Percentiles rank a stretch among this genome's conserved stretches.
Conservation (phyloP, 2,329 filamentous ascomycete species). For the Aspergillus udagawae region DNA sequence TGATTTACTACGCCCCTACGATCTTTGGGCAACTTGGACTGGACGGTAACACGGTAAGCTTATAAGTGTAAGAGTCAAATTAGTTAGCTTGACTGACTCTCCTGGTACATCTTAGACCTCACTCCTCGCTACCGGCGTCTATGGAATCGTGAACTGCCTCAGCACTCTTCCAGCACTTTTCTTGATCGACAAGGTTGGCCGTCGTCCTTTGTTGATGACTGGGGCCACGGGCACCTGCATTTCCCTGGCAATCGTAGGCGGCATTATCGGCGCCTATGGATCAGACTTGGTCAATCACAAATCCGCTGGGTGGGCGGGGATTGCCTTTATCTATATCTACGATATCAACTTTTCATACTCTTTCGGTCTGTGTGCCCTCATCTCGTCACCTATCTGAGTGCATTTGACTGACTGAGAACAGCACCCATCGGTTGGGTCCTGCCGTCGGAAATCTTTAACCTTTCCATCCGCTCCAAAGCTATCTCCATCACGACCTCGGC, state of each 20-base stretch:
- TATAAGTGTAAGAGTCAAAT: neutral
- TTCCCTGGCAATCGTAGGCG: slow-evolving; percentile 33
- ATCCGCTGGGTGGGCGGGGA: slow-evolving; percentile 33
- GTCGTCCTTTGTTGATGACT: slow-evolving; percentile 31
- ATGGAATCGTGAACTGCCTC: slow-evolving; percentile 38
- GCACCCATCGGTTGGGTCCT: slow-evolving; percentile 38
- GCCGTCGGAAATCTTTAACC: slow-evolving; percentile 38
- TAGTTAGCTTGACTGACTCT: neutral
- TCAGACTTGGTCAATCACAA: slow-evolving; percentile 23
- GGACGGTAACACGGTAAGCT: slow-evolving; percentile 26
- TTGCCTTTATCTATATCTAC: slow-evolving; percentile 38
- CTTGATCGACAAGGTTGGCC: slow-evolving; percentile 33
- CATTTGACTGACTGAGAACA: slow-evolving; percentile 9
- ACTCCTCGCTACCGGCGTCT: slow-evolving; percentile 35
- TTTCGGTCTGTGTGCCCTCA: slow-evolving; percentile 24
- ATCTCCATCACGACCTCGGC: slow-evolving; percentile 37
- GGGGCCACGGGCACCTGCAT: slow-evolving; percentile 34
- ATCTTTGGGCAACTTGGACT: slow-evolving; percentile 46
- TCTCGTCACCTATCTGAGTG: neutral
- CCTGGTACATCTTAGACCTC: slow-evolving; percentile 17
- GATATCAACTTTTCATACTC: slow-evolving; percentile 38
- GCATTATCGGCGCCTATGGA: slow-evolving; percentile 31
- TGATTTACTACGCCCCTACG: slow-evolving; percentile 49
- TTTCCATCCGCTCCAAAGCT: slow-evolving; percentile 35
- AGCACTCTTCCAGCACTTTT: slow-evolving; percentile 32